Conservation (phyloP, 805 yeast species). For the Pichia occidentalis region DNA sequence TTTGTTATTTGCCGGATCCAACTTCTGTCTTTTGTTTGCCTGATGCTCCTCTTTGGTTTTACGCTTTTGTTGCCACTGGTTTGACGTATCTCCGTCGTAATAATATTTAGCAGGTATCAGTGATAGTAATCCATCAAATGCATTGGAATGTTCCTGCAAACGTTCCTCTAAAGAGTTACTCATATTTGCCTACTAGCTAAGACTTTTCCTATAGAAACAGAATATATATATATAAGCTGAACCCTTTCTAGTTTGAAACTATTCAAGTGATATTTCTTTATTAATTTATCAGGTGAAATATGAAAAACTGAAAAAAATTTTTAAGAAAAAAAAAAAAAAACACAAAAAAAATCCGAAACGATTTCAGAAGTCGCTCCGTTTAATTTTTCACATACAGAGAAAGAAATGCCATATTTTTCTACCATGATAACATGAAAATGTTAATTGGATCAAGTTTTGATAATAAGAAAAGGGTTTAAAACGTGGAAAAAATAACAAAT, state of each 20-base stretch:
- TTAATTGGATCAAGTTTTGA: not conserved
- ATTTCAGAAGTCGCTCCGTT: no score
- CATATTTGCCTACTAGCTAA: slow-evolving; percentile 13
- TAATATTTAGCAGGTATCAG: slow-evolving; percentile 92
- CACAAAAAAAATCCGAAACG: no score
- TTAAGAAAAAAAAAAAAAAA: no score
- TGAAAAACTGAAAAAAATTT: no score
- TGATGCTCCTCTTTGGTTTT: slow-evolving; percentile 58
- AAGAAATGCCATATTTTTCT: no score
- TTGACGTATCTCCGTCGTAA: slow-evolving; percentile 82
- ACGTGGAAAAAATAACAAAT: not conserved
- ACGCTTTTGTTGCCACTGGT: slow-evolving; percentile 87
- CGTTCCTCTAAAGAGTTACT: slow-evolving; percentile 47
- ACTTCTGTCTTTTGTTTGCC: slow-evolving; percentile 58
- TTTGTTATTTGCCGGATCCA: slow-evolving; percentile 57
- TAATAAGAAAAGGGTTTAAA: slow-evolving; percentile 6
- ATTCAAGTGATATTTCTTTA: no score
- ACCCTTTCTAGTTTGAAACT: no score
- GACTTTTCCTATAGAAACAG: no score
- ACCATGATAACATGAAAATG: not conserved
- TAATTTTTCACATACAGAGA: no score
- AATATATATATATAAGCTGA: no score
- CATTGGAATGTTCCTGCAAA: slow-evolving; percentile 66
- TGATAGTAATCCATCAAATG: slow-evolving; percentile 84
- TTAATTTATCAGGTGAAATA: no score